Conservation (phyloP, 2,329 filamentous ascomycete species). For the Talaromyces sp. region DNA sequence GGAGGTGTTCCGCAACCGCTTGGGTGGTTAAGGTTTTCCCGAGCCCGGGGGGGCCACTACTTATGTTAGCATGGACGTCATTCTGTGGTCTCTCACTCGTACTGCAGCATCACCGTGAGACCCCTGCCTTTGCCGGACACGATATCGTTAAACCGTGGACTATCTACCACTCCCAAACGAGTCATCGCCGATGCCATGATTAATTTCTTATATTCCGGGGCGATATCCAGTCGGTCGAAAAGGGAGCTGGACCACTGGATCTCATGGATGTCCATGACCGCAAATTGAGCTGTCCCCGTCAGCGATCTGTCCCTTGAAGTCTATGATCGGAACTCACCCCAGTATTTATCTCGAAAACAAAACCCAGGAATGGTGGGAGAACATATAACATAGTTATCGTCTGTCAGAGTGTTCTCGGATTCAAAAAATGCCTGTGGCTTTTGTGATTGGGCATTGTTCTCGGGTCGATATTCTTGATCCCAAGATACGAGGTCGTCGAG, state of each 20-base stretch:
- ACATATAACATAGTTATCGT: slow-evolving; percentile 17
- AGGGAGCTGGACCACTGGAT: slow-evolving; percentile 14
- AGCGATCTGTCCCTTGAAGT: not conserved
- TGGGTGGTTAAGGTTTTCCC: slow-evolving; percentile 12
- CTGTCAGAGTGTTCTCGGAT: not conserved
- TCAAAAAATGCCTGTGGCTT: not conserved
- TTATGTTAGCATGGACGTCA: not conserved
- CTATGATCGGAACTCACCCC: slow-evolving; percentile 11
- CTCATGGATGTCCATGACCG: slow-evolving; percentile 14
- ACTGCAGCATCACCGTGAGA: slow-evolving; percentile 1
- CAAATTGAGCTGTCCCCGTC: slow-evolving; percentile 12
- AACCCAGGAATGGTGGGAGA: slow-evolving; percentile 13
- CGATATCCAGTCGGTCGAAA: slow-evolving; percentile 18
- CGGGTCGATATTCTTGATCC: not conserved
- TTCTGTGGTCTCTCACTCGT: not conserved
- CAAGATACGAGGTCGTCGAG: not conserved
- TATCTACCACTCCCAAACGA: slow-evolving; percentile 6
- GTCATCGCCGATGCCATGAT: slow-evolving; percentile 15
- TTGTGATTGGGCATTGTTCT: not conserved
- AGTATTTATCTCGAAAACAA: slow-evolving; percentile 15
- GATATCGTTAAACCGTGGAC: slow-evolving; percentile 1
- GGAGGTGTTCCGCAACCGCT: slow-evolving; percentile 14
- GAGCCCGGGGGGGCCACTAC: slow-evolving; percentile 7
- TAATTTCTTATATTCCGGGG: slow-evolving; percentile 15
- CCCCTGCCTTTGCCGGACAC: slow-evolving; percentile 2